Conservation (phyloP, 164 flowering plant genomes). For the Vitis vinifera region ASM3070453v1 NC_081811.1:18795501-18796000, state of each 20-base stretch:
- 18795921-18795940: constrained; percentile 71
- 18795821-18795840: background rate
- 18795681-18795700: background rate
- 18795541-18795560: too few relatives aligned
- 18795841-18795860: background rate
- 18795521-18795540: too few relatives aligned
- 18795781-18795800: background rate
- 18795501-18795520: too few relatives aligned
- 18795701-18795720: background rate
- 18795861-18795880: background rate
- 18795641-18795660: background rate
- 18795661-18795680: background rate
- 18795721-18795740: background rate
- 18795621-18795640: too few relatives aligned
- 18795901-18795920: constrained; percentile 37
- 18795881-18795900: background rate
- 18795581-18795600: too few relatives aligned
- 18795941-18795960: constrained; percentile 77
- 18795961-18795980: constrained; percentile 91
- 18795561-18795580: too few relatives aligned
- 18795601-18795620: too few relatives aligned
- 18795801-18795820: background rate
- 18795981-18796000: constrained; percentile 45
- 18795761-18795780: background rate
- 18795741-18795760: too few relatives aligned